Evolutionary conservation across 2,329 filamentous ascomycete genomes (phyloP).

Genomic region (Fusarium aywerte): DNA sequence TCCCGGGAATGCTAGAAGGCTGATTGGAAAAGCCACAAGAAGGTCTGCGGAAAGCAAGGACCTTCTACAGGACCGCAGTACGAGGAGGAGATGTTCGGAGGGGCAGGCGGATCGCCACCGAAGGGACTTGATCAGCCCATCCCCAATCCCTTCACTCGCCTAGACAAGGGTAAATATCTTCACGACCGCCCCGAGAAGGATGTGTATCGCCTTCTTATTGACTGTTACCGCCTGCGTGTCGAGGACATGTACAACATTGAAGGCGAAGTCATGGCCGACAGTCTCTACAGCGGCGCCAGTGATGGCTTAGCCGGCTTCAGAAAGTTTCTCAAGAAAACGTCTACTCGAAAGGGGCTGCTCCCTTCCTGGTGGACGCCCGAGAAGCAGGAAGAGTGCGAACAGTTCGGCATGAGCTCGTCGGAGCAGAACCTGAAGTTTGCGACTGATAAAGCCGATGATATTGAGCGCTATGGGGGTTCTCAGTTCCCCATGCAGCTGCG

Average conservation of each 20-base stretch:
- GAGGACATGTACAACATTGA: neutral
- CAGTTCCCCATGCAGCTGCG: constrained; percentile 62
- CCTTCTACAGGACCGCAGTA: neutral
- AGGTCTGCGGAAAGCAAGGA: constrained; percentile 51
- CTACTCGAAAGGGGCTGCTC: constrained; percentile 47
- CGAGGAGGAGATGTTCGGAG: neutral
- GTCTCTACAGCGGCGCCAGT: constrained; percentile 45
- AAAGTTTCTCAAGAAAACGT: constrained; percentile 49
- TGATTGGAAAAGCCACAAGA: constrained; percentile 63
- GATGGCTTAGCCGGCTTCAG: constrained; percentile 50
- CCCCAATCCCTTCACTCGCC: constrained; percentile 53
- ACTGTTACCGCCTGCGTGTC: constrained; percentile 53
- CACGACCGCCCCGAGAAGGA: constrained; percentile 57
- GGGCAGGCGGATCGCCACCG: constrained; percentile 30
- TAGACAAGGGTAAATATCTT: constrained; percentile 55
- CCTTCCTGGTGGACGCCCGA: constrained; percentile 58
- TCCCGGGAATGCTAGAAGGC: constrained; percentile 62
- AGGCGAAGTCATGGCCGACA: constrained; percentile 43
- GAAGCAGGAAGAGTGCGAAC: constrained; percentile 54
- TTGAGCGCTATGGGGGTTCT: constrained; percentile 56
- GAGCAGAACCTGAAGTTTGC: constrained; percentile 36
- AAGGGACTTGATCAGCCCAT: constrained; percentile 48
- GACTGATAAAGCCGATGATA: constrained; percentile 52
- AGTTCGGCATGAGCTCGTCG: constrained; percentile 46
- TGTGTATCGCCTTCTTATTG: constrained; percentile 57